phyloP scores from a whole-genome alignment of 805 yeast species.

The Teunomyces kruisii region DNA sequence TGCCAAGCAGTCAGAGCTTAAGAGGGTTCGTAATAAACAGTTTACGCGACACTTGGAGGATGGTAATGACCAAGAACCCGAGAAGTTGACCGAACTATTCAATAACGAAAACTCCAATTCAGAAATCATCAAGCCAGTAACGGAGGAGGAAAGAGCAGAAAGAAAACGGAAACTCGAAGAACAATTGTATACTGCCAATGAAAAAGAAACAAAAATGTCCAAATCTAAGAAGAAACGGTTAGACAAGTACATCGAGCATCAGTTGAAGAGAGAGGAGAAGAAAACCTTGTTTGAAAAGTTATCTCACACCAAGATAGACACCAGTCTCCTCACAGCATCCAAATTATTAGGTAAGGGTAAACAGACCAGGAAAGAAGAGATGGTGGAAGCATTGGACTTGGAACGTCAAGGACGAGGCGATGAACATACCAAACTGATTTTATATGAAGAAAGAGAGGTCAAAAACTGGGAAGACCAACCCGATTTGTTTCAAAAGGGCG shows the following conservation, averaged over 20 bases:
- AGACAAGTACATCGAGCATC: conserved; percentile 92
- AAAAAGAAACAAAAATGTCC: conserved; percentile 64
- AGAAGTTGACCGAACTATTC: conserved; percentile 5
- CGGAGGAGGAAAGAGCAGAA: conserved; percentile 59
- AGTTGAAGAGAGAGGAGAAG: conserved; percentile 83
- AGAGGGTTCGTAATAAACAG: conserved; percentile 67
- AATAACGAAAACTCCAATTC: conserved; percentile 52
- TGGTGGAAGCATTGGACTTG: conserved; percentile 70
- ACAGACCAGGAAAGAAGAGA: conserved; percentile 64
- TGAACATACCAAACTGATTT: conserved; percentile 57
- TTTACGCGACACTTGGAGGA: conserved; percentile 49
- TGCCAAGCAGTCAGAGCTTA: conserved; percentile 71
- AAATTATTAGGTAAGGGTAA: conserved; percentile 76
- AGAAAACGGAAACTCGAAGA: conserved; percentile 66
- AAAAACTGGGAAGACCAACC: conserved; percentile 51
- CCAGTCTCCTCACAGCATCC: conserved; percentile 66
- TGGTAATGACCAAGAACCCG: conserved; percentile 15
- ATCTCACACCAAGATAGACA: conserved; percentile 66
- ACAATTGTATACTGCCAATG: conserved; percentile 53
- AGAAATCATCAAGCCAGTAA: conserved; percentile 60
- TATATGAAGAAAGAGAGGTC: conserved; percentile 68
- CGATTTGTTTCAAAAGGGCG: background rate
- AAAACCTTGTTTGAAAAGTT: conserved; percentile 73
- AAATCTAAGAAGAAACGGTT: conserved; percentile 72
- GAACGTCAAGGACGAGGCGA: conserved; percentile 73